A percentile compares a stretch with the other conserved stretches of the same genome.
Conservation (phyloP, 2,329 filamentous ascomycete species). For the Sporothrix brunneoviolacea region DNA sequence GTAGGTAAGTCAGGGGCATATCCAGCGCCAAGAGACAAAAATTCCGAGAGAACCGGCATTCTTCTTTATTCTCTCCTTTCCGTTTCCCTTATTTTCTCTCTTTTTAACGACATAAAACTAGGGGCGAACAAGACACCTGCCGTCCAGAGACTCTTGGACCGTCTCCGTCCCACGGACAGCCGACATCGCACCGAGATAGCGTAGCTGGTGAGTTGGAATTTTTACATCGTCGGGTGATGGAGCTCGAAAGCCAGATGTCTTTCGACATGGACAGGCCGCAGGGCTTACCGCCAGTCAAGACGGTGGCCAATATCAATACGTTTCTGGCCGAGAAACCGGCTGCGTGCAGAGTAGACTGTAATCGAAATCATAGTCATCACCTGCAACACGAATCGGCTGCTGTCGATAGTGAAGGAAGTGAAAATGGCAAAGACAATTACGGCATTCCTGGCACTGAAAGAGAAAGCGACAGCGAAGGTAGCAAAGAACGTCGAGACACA, state of each 20-base stretch:
- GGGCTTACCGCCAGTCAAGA: not conserved
- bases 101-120: no score
- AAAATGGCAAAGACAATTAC: not conserved
- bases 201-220: not conserved
- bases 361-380: no score
- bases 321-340: not conserved
- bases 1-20: slow-evolving; percentile 12
- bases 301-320: not conserved
- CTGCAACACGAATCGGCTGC: no score
- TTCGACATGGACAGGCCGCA: not conserved
- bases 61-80: no score
- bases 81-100: no score
- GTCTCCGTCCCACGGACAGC: not conserved
- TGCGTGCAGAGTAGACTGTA: not conserved
- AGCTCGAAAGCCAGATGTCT: not conserved
- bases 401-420: not conserved
- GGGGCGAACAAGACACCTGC: slow-evolving; percentile 17
- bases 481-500: not conserved
- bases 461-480: not conserved
- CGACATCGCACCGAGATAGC: no score
- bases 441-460: no score
- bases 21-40: slow-evolving; percentile 8
- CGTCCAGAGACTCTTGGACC: not conserved
- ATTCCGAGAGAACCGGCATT: no score
- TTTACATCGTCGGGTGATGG: not conserved